A percentile compares a stretch with the other conserved stretches of the same genome.
phyloP scores from a whole-genome alignment of 2,329 filamentous ascomycete species.

The Stagonosporopsis chrysanthemi region DNA sequence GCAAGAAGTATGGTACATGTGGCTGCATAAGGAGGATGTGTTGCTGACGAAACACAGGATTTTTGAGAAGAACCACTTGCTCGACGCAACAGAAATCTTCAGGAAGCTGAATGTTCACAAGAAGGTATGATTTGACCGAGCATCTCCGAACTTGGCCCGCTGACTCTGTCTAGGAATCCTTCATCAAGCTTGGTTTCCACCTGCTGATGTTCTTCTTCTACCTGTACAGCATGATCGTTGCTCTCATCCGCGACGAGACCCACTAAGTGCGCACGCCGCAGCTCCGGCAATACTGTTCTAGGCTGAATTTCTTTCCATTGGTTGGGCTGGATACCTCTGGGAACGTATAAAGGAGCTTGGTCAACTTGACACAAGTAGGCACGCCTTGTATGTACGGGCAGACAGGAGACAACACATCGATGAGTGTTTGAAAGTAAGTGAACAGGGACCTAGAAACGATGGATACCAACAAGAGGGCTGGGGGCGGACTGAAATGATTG shows the following conservation, averaged over 20 bases:
- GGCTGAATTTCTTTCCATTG: background rate
- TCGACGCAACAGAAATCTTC: conserved; percentile 99
- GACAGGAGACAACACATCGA: background rate
- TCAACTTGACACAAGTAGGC: background rate
- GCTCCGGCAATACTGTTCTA: conserved; percentile 1
- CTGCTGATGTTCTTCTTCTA: conserved; percentile 99
- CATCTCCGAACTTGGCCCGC: background rate
- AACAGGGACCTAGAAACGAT: background rate
- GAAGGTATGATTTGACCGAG: conserved; percentile 70
- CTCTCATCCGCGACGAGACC: conserved; percentile 93
- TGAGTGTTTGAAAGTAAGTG: background rate
- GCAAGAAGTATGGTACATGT: conserved; percentile 84
- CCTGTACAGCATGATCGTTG: conserved; percentile 98
- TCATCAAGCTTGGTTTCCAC: conserved; percentile 98
- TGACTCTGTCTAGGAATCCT: conserved; percentile 77
- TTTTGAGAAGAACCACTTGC: conserved; percentile 92
- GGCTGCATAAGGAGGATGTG: background rate
- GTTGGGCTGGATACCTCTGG: conserved; percentile 2
- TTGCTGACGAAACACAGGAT: conserved; percentile 70
- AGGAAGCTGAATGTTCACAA: conserved; percentile 98
- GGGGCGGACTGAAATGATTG: conserved; percentile 4
- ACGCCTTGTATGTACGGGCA: background rate
- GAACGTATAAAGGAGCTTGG: conserved; percentile 1
- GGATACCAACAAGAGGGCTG: conserved; percentile 15
- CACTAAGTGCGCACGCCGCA: conserved; percentile 60